Evolutionary conservation across 176 grass and related monocot species (phyloP), one percentile per base, ranked within the genome.

Genomic region (Olyra latifolia): DNA sequence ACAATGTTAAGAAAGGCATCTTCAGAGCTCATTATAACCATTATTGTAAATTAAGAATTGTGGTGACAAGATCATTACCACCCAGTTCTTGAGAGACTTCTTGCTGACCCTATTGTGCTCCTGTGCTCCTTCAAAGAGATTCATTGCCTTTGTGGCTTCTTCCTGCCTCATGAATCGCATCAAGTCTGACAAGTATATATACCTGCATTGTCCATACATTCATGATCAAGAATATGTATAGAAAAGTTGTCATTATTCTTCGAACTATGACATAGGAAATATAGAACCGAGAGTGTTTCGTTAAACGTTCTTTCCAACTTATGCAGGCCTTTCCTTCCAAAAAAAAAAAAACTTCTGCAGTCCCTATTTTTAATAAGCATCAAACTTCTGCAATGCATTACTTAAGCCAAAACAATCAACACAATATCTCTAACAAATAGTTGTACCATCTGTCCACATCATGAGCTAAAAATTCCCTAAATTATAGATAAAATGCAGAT

Each of bases 41-140:
- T 77, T 79, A 35, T 19, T 75, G 28, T 30, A 62, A 61, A 38
- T 47, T 80, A 74, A 60, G 6, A 52, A 45, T 38, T 64, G 10
- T 4, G 20, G 53, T 62, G 62, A 72, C 48, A 82, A 53, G 74
- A 74, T 87, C 80, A 72, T 91, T 98, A 98, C 95, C 95, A 98
- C 95, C 95, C 95, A 98, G 35, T 80, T 89, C 82, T 95, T 98
- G 48, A 98, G 90, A 64, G 92, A 70, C 22, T 75, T 91, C 77
- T 90, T 95, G 69, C 77, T 89, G 82, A 95, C 82, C 75, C 91
- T 89, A 9, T 49, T 80, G n/a, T 88, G 80, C 59, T 94, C 92
- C 55, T 92, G 84, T 76, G 80, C 92, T 82, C 90, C 95, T 83
- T 91, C 95, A 81, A 98, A 95, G 74, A 93, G 77, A 81, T 77